Percentiles rank a stretch among this genome's conserved stretches.
Conservation (phyloP, 2,329 filamentous ascomycete species). For the Magnaporthiopsis rhizophila region DNA sequence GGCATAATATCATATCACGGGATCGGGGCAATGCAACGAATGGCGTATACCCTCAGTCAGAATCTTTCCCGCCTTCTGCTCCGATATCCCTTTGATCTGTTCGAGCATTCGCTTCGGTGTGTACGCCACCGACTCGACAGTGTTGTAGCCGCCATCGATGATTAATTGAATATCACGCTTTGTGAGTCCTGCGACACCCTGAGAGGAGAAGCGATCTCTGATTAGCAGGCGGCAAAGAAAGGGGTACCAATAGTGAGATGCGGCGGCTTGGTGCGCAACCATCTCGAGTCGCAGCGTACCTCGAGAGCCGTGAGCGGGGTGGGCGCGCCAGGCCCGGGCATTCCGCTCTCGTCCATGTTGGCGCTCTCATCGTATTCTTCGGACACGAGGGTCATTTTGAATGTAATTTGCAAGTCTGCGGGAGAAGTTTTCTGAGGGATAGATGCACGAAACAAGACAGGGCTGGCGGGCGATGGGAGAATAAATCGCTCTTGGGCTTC, state of each 20-base stretch:
- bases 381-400: constrained; percentile 33
- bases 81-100: constrained; percentile 96
- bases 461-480: background rate
- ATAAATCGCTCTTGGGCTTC: background rate
- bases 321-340: constrained; percentile 83
- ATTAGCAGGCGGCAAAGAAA: background rate
- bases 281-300: constrained; percentile 41
- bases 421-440: background rate
- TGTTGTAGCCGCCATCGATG: constrained; percentile 87
- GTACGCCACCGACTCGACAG: constrained; percentile 92
- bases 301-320: constrained; percentile 81
- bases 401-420: background rate
- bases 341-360: constrained; percentile 58
- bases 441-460: background rate
- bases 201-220: background rate
- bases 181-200: constrained; percentile 87
- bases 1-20: background rate
- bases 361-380: constrained; percentile 63
- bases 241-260: background rate
- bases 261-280: background rate
- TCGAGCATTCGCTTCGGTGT: constrained; percentile 77
- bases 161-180: constrained; percentile 92
- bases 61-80: constrained; percentile 90
- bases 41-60: constrained; percentile 65
- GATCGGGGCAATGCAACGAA: background rate